Evolutionary conservation across 148 eudicot species (phyloP).

Genomic region (Persicaria maculosa): DNA sequence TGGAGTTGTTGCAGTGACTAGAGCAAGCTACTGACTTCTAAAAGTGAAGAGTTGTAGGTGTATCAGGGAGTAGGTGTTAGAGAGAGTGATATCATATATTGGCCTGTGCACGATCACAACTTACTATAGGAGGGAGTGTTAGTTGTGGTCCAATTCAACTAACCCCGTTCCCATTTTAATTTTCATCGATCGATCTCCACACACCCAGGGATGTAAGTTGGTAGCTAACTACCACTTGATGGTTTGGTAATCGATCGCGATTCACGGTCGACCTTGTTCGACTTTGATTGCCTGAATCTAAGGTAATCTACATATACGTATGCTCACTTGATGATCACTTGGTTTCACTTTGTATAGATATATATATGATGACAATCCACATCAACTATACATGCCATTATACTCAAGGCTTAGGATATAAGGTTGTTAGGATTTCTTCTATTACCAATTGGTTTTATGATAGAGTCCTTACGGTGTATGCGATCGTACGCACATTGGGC

Average conservation of each 20-base stretch:
- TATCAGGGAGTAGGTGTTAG: neutral
- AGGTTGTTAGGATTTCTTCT: no score
- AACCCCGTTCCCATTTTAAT: neutral
- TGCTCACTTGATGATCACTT: no score
- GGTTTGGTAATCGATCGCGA: neutral
- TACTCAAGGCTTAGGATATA: no score
- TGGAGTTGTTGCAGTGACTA: neutral
- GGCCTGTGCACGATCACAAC: neutral
- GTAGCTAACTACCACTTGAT: neutral
- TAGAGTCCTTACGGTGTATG: no score
- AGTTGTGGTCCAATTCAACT: constrained; percentile 5
- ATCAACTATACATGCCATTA: no score
- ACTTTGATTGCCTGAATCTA: neutral
- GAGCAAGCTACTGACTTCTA: no score
- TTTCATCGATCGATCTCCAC: neutral
- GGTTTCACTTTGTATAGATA: no score
- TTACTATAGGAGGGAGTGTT: neutral
- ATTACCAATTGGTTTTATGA: no score
- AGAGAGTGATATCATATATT: neutral
- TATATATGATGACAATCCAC: no score
- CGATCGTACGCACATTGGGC: no score
- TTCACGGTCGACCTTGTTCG: neutral
- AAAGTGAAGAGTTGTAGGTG: neutral
- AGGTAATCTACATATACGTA: neutral
- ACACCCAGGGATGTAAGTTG: neutral